Evolutionary conservation across 352 stramenopile genomes (phyloP).

Genomic region (Pythium pyrilobum): DNA sequence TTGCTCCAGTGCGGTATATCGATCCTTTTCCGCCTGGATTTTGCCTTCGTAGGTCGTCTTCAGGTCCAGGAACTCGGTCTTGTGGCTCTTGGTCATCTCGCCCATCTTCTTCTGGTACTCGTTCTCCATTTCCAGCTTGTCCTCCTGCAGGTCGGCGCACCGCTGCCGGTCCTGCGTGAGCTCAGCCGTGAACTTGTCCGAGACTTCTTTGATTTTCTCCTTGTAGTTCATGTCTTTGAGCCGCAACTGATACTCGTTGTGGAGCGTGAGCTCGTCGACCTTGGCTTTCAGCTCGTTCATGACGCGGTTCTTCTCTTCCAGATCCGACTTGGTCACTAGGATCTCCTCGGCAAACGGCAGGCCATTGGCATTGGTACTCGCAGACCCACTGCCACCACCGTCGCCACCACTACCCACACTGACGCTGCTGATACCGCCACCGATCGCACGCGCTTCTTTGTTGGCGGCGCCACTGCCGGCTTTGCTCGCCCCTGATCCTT

Average conservation of each 20-base stretch:
- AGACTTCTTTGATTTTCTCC: slow-evolving; percentile 95
- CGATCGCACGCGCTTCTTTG: slow-evolving; percentile 17
- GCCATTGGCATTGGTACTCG: slow-evolving; percentile 45
- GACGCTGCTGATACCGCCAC: slow-evolving; percentile 22
- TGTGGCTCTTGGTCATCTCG: slow-evolving; percentile 87
- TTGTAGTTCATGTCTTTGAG: slow-evolving; percentile 95
- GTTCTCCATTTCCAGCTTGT: slow-evolving; percentile 90
- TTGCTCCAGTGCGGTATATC: slow-evolving; percentile 80
- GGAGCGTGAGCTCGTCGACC: slow-evolving; percentile 90
- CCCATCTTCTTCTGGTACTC: slow-evolving; percentile 90
- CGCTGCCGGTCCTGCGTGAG: slow-evolving; percentile 91
- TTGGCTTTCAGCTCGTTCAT: slow-evolving; percentile 94
- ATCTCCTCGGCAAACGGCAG: slow-evolving; percentile 90
- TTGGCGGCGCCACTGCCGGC: slow-evolving; percentile 17
- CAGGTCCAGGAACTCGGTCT: slow-evolving; percentile 87
- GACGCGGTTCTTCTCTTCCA: slow-evolving; percentile 90
- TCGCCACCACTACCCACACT: slow-evolving; percentile 22
- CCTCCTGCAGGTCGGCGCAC: slow-evolving; percentile 83
- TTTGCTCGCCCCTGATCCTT: slow-evolving; percentile 23
- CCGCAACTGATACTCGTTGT: slow-evolving; percentile 95
- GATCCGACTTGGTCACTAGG: slow-evolving; percentile 90
- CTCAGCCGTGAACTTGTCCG: slow-evolving; percentile 91
- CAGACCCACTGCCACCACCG: slow-evolving; percentile 22
- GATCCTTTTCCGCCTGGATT: slow-evolving; percentile 89
- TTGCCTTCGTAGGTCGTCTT: slow-evolving; percentile 89